Evolutionary conservation across 108 stramenopile species (phyloP).

Genomic region (Fragilaria crotonensis): DNA sequence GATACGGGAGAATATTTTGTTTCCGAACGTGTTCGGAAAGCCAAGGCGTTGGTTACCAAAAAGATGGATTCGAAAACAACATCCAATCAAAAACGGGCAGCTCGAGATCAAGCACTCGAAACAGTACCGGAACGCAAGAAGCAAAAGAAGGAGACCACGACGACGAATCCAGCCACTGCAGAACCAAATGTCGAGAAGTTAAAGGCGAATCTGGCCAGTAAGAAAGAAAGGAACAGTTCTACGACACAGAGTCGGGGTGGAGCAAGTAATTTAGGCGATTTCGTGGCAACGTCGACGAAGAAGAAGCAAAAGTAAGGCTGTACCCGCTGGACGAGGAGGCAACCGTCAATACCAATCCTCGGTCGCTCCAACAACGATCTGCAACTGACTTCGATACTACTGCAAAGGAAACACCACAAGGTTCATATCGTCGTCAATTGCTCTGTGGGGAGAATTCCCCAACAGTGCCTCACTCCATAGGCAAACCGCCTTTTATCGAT

Average conservation of each 20-base stretch:
- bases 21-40: constrained; percentile 56
- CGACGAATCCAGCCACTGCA: not conserved
- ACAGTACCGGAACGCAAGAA: constrained; percentile 4
- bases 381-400: not conserved
- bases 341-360: not conserved
- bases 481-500: not conserved
- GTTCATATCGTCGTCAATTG: not conserved
- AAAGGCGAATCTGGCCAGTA: not conserved
- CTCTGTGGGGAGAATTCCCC: not conserved
- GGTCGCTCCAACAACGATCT: not conserved
- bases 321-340: not conserved
- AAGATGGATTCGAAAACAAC: constrained; percentile 24
- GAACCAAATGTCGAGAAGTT: not conserved
- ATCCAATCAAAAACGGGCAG: constrained; percentile 47
- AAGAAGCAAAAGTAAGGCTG: not conserved
- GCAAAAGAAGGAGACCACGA: not conserved
- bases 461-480: not conserved
- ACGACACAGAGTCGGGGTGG: not conserved
- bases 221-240: not conserved
- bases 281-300: not conserved
- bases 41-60: constrained; percentile 49
- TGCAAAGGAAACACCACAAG: not conserved
- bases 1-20: constrained; percentile 93
- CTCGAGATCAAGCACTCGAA: constrained; percentile 23
- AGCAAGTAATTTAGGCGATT: not conserved